Base-by-base conservation (phyloP, 2,329 filamentous ascomycete genomes). In the Colletotrichum lindemuthianum region DNA sequence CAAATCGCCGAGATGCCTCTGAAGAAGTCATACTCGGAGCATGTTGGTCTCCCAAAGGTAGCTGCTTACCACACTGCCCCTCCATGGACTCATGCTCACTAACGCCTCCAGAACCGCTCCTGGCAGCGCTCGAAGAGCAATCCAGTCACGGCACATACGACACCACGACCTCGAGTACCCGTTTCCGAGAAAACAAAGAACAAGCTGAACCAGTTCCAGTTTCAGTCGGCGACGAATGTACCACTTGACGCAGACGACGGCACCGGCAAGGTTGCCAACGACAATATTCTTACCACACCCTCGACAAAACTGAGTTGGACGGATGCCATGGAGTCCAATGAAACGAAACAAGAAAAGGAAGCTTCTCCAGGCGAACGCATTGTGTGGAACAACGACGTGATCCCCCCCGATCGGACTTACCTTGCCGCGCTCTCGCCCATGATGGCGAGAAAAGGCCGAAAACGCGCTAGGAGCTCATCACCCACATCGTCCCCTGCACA, bases 401-500 rank as follows among this genome's bases (percentile, higher is more conserved):
- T 81, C 68, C 81, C 79, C 65, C 78, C 81, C 63, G 77, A 81
- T 68, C 74, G 71, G 10, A 68, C 76, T 11, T 79, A 79, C 60
- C 70, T 73, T 44, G 76, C 79, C 24, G 78, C 75, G 36, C 72
- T 84, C 66, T 84, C 80, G 55, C 84, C 80, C 57, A 83, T 81
- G 75, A 78, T 79, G 77, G 78, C 71, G 69, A 84, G 81, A 65
- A 82, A 77, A 70, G 81, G 82, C 66, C 86, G 82, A 69, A 94
- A 93, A 75, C 85, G 92, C 60, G 88, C 89, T 13, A 85, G 88
- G 69, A 93, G 90, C 77, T 92, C 91, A 11, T 93, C 92, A 1
- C 91, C 91, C 1, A 78, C 84, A 2, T 89, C 88, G 6, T 93
- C 91, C 2, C 90, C 92, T 1, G 82, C 84, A 50, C 66, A 76